Evolutionary conservation across 2,329 filamentous ascomycete genomes (phyloP).

Genomic region (Phialophora tarda): DNA sequence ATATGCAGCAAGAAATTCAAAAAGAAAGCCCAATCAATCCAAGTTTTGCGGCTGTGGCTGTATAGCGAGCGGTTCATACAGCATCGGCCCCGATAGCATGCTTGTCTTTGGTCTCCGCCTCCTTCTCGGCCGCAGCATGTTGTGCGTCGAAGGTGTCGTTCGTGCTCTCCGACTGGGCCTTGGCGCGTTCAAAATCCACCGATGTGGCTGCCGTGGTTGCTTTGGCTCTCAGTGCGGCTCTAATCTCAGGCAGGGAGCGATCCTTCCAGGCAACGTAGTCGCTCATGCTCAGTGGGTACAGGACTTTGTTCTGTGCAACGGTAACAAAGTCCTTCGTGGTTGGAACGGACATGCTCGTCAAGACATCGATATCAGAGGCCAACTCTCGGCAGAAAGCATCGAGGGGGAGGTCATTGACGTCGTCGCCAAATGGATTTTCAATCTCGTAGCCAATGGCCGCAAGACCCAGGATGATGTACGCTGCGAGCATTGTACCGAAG

Average conservation of each 20-base stretch:
- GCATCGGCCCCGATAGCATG: slow-evolving; percentile 16
- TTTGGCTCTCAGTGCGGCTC: slow-evolving; percentile 49
- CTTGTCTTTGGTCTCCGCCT: slow-evolving; percentile 41
- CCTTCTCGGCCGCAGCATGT: slow-evolving; percentile 58
- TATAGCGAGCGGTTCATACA: slow-evolving; percentile 20
- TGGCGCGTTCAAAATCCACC: slow-evolving; percentile 31
- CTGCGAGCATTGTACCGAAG: slow-evolving; percentile 71
- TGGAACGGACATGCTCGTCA: slow-evolving; percentile 65
- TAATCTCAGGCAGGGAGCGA: slow-evolving; percentile 56
- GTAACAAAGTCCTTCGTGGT: slow-evolving; percentile 59
- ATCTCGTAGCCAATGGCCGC: slow-evolving; percentile 78
- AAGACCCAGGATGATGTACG: slow-evolving; percentile 83
- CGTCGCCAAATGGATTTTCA: slow-evolving; percentile 82
- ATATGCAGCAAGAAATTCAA: slow-evolving; percentile 23
- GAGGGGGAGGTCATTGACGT: slow-evolving; percentile 80
- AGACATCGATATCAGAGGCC: slow-evolving; percentile 73
- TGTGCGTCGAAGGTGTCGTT: slow-evolving; percentile 15
- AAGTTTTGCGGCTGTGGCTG: neutral
- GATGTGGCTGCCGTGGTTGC: slow-evolving; percentile 34
- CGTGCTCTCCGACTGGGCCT: slow-evolving; percentile 27
- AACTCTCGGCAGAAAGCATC: slow-evolving; percentile 79
- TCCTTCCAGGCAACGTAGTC: slow-evolving; percentile 58
- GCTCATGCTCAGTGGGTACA: slow-evolving; percentile 61
- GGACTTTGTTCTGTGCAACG: slow-evolving; percentile 56
- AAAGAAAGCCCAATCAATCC: neutral